Base-by-base conservation (phyloP, 2,329 filamentous ascomycete species). In the Myriangium duriaei region DNA sequence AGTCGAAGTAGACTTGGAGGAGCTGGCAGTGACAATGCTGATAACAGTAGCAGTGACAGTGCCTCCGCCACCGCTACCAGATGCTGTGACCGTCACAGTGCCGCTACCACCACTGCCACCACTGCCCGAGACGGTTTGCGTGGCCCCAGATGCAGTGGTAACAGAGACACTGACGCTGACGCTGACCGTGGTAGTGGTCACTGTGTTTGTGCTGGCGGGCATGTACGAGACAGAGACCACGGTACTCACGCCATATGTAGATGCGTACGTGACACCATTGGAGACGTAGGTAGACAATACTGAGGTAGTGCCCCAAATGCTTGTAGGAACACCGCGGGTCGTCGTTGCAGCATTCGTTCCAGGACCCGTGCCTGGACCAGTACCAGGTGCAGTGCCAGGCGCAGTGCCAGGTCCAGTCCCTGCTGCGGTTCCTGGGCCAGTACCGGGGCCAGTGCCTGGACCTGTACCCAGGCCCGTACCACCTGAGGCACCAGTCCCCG, bases 211-310 rank as follows among this genome's bases (percentile, higher is more conserved):
- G 0, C 40, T 21, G n/a, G 41, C 49, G 6, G 47, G 47, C 11
- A 46, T 14, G 29, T 48, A 50, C 28, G 43, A 39, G 12, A 53
- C 39, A 13, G 42, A 44, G 29, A 52, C 32, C 5, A 40, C 49
- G 5, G 51, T 54, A 16, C 45, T 46, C 30, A 54, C 44, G 11
- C 48, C 51, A 41, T 51, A 51, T 19, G 49, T 49, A 3, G 43
- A 45, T 4, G 45, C 14, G 14, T 43, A 39, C 5, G 50, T 48
- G n/a, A 48, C 42, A 35, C 51, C 51, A 17, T 51, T 46, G 10
- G 47, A 48, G 26, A 49, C 40, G 24, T 45, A 43, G 11, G 51
- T 51, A 9, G 46, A 49, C 21, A 51, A 42, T 1, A 41, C 46
- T 19, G 48, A 52, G 13, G 44, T 43, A 32, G 49, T 43, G 12